These are phyloP conservation scores for Trichoderma semiorbis DNA, from an alignment of 2,329 filamentous ascomycete species.

Conservation along the genomic window DNA sequence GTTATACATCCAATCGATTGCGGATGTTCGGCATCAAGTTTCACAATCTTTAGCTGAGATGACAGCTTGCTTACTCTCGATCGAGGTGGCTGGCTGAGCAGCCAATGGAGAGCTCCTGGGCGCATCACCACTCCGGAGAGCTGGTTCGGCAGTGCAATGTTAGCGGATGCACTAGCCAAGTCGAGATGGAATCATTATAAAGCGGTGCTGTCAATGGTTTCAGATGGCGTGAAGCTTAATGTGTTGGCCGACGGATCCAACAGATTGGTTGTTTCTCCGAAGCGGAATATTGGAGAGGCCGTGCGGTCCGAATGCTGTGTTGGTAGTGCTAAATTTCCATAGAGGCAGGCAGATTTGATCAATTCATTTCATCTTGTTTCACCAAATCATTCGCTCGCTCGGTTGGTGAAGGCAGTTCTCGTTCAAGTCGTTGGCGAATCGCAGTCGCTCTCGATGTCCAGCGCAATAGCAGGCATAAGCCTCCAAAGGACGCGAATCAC, in stretches of 20 bases:
- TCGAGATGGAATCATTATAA: background rate
- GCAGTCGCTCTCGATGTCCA: background rate
- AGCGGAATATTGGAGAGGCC: background rate
- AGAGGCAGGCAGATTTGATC: background rate
- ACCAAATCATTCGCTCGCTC: background rate
- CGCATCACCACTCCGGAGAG: background rate
- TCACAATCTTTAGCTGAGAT: background rate
- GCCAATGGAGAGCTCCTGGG: background rate
- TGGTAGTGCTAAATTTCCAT: background rate
- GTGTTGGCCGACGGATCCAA: background rate
- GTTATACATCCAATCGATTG: background rate
- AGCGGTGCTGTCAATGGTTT: background rate
- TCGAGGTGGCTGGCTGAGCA: background rate
- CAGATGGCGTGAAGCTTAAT: conserved; percentile 6
- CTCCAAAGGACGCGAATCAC: background rate
- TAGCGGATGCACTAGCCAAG: background rate
- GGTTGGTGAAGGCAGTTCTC: background rate
- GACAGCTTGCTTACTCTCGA: background rate
- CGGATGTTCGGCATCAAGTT: background rate
- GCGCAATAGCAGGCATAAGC: background rate
- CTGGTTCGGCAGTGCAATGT: background rate
- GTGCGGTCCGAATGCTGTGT: background rate
- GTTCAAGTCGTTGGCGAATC: background rate
- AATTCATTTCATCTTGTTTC: background rate
- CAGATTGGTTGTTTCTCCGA: background rate